These are phyloP conservation scores for Gossypium stocksii DNA, from an alignment of 345 rosid genomes.

Conservation along the genomic window DNA sequence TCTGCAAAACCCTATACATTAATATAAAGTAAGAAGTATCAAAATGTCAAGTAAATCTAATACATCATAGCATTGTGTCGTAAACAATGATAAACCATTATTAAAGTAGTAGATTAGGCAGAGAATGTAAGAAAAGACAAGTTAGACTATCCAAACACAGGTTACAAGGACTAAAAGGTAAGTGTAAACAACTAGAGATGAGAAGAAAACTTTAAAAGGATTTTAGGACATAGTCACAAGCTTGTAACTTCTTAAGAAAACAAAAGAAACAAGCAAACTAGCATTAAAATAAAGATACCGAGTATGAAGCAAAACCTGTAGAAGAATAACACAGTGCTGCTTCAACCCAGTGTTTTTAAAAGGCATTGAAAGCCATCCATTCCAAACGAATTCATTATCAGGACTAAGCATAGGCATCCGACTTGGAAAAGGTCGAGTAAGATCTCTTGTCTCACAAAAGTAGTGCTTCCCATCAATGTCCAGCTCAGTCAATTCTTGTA, in stretches of 20 bases:
- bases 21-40: conserved; percentile 47
- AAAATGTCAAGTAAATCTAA: conserved; percentile 20
- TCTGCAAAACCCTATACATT: conserved; percentile 98
- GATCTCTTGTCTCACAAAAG: conserved; percentile 83
- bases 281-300: conserved; percentile 25
- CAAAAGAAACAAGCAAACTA: conserved; percentile 14
- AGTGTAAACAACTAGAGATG: neutral
- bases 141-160: conserved; percentile 1
- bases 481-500: conserved; percentile 82
- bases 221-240: neutral
- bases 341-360: conserved; percentile 66
- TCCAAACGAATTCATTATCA: conserved; percentile 96
- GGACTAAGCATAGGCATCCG: conserved; percentile 61
- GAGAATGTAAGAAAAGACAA: neutral
- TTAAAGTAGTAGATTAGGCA: neutral
- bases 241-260: neutral
- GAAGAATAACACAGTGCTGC: conserved; percentile 69
- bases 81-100: conserved; percentile 2
- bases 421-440: conserved; percentile 92
- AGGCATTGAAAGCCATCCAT: conserved; percentile 71
- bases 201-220: neutral
- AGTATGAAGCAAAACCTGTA: conserved; percentile 68
- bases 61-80: neutral
- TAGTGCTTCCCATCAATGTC: conserved; percentile 93
- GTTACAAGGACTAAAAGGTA: neutral